phyloP scores from a whole-genome alignment of 2,329 filamentous ascomycete genomes.

The Amesomyces nigricolor region DNA sequence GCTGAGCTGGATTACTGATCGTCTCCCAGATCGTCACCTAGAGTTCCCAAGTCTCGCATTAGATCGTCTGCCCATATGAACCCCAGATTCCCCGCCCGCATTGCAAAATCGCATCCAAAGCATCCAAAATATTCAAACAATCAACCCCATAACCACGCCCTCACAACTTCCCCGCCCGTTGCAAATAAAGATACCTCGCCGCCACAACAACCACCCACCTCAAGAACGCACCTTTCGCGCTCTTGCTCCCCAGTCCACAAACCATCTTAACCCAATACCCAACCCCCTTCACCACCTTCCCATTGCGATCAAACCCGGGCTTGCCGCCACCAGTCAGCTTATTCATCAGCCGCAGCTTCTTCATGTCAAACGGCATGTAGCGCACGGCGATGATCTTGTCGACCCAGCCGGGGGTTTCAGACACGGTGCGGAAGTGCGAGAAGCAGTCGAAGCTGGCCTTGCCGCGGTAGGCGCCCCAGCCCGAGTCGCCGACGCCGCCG shows the following conservation, averaged over 20 bases:
- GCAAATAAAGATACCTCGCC: slow-evolving; percentile 16
- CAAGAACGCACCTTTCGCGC: slow-evolving; percentile 44
- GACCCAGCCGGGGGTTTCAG: slow-evolving; percentile 60
- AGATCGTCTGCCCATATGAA: slow-evolving; percentile 10
- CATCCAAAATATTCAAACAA: background rate
- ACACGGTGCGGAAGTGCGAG: slow-evolving; percentile 52
- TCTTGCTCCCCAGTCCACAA: slow-evolving; percentile 46
- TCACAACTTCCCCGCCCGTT: slow-evolving; percentile 5
- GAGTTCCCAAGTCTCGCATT: background rate
- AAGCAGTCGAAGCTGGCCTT: slow-evolving; percentile 66
- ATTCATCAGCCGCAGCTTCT: slow-evolving; percentile 41
- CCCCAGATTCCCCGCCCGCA: background rate
- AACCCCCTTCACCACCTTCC: slow-evolving; percentile 45
- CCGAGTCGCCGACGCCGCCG: slow-evolving; percentile 76
- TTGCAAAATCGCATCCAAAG: background rate
- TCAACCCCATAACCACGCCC: background rate
- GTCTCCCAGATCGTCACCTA: slow-evolving; percentile 12
- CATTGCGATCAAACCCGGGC: slow-evolving; percentile 59
- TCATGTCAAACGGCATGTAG: slow-evolving; percentile 56
- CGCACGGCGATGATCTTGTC: slow-evolving; percentile 62
- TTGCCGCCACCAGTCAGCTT: slow-evolving; percentile 37
- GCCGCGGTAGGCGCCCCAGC: slow-evolving; percentile 71
- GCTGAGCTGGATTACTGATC: slow-evolving; percentile 9
- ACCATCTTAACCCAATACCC: slow-evolving; percentile 51
- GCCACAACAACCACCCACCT: slow-evolving; percentile 45